A percentile compares a stretch with the other conserved stretches of the same genome.
Conservation (phyloP, 2,329 filamentous ascomycete species). For the Ilyonectria sp. region DNA sequence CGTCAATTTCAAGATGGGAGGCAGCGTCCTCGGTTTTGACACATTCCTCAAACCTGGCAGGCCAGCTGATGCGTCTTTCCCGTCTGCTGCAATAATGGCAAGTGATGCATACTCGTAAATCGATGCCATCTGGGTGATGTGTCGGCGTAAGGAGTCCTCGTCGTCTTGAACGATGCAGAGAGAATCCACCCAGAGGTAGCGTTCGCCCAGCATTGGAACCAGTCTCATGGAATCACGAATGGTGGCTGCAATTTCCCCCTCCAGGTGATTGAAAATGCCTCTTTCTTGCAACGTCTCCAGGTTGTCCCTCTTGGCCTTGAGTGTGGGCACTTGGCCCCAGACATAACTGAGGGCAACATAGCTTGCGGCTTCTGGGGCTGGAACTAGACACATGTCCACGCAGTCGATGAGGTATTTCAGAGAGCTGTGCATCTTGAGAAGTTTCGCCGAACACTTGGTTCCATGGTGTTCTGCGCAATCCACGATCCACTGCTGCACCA, state of each 20-base stretch:
- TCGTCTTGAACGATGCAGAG: constrained; percentile 19
- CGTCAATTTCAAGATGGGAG: constrained; percentile 2
- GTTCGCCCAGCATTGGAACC: constrained; percentile 19
- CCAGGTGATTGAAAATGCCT: background rate
- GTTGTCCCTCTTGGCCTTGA: constrained; percentile 13
- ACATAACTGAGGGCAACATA: constrained; percentile 30
- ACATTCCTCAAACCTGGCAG: constrained; percentile 12
- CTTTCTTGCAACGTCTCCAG: background rate
- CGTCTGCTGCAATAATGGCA: constrained; percentile 12
- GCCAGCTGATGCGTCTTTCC: constrained; percentile 6
- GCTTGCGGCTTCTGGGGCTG: background rate
- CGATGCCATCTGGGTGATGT: constrained; percentile 24
- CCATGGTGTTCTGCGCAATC: constrained; percentile 9
- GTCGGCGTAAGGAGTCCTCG: background rate
- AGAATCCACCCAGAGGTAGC: constrained; percentile 27
- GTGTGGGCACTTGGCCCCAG: constrained; percentile 18
- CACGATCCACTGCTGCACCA: constrained; percentile 21
- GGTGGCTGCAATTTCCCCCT: constrained; percentile 10
- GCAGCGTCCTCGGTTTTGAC: constrained; percentile 10
- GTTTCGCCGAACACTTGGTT: background rate
- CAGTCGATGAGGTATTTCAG: constrained; percentile 13
- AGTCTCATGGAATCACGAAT: constrained; percentile 23
- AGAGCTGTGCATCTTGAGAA: background rate
- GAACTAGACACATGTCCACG: constrained; percentile 15
- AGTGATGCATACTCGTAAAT: constrained; percentile 26